Base-by-base conservation (phyloP, 2,329 filamentous ascomycete species). In the Trichoderma koningii region DNA sequence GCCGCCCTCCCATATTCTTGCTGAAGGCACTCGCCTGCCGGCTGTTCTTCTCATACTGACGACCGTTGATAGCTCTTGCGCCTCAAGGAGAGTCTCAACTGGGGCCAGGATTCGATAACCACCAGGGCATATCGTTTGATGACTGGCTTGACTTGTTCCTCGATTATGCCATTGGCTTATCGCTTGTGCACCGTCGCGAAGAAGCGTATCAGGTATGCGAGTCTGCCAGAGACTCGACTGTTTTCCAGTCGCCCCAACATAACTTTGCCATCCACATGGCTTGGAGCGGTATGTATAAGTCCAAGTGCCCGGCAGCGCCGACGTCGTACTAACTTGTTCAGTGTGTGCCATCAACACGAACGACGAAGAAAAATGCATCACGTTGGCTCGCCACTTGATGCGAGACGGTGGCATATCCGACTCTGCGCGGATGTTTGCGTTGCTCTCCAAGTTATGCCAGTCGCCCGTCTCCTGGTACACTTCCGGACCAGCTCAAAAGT, bases 111-210 rank as follows among this genome's bases (percentile, higher is more conserved):
- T 52, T 73, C 4, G 78, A 78, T 28, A 80, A 74, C 66, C 93
- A 92, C 73, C 89, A 92, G 69, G 90, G 90, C 7, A 91, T 98
- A 53, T 81, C 87, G 0, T 97, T 98, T 73, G 82, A 88, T 65
- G 84, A 87, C 53, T 99, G 95, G 95, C 84, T 97, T 3, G 91
- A 96, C 70, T 83, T 97, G 0, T 97, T 99, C 73, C 84, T 96
- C 42, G 91, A 95, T 72, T 96, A 96, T 73, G 90, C 93, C 3
- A 82, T 97, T 55, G 82, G 89, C 5, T 83, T 95, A 38, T 90
- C 93, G 7, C 85, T 87, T 48, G 79, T 83, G 21, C 88, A 88
- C 41, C 86, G 89, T 55, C 81, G 85, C 15, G 83, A 88, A 48
- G 88, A 92, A 68, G 89, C 92, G 57, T 97, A 97, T 74, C 87